A percentile compares a stretch with the other conserved stretches of the same genome.
phyloP scores from a whole-genome alignment of 176 grass and related monocot genomes.

The Pontederia crassipes region DNA sequence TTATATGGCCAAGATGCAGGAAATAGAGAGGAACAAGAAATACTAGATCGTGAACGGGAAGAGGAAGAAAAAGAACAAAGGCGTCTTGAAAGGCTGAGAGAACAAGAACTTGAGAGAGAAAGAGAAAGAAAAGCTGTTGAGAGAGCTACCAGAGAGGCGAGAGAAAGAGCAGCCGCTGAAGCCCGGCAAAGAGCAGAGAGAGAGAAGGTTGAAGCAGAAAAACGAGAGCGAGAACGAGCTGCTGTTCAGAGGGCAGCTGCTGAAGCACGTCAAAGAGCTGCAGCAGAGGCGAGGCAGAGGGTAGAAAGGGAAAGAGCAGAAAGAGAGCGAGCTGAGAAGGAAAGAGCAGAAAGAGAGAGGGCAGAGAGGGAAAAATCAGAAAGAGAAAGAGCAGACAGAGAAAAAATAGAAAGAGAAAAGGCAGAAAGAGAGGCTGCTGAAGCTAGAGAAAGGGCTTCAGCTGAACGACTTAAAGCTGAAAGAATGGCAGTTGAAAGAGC shows the following conservation, averaged over 20 bases:
- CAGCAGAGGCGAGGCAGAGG: constrained; percentile 2
- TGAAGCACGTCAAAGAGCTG: constrained; percentile 17
- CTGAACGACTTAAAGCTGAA: constrained; percentile 22
- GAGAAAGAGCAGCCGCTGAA: constrained; percentile 58
- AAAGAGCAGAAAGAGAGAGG: not conserved
- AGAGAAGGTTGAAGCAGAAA: not conserved
- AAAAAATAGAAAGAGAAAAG: constrained; percentile 51
- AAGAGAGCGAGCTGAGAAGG: not conserved
- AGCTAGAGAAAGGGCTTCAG: constrained; percentile 31
- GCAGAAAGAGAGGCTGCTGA: constrained; percentile 71
- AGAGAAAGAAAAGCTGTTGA: constrained; percentile 52
- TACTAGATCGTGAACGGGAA: constrained; percentile 22
- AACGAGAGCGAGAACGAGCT: not conserved
- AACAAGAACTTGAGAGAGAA: constrained; percentile 47
- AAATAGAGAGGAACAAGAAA: constrained; percentile 36
- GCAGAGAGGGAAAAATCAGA: constrained; percentile 21
- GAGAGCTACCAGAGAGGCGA: constrained; percentile 60
- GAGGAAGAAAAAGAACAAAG: constrained; percentile 36
- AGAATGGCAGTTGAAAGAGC: constrained; percentile 56
- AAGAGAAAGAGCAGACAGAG: constrained; percentile 7
- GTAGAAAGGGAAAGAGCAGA: constrained; percentile 1
- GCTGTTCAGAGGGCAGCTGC: constrained; percentile 6
- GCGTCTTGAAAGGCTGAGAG: constrained; percentile 50
- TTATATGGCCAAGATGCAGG: constrained; percentile 18
- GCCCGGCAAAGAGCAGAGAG: constrained; percentile 29